phyloP scores from a whole-genome alignment of 352 stramenopile species.

The Globisporangium heterothallicum region DNA sequence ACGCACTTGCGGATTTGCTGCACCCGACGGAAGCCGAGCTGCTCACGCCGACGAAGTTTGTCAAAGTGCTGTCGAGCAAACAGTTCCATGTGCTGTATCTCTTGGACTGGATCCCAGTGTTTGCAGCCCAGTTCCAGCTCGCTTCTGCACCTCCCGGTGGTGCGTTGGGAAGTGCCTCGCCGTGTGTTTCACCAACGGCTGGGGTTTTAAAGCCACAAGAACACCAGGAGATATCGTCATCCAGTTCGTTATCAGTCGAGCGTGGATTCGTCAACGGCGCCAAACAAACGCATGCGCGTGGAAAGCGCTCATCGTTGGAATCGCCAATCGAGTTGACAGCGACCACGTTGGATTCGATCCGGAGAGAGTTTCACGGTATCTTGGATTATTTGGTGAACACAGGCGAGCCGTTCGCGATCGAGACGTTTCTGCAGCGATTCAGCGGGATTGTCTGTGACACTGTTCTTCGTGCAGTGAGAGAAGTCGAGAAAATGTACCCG shows the following conservation, averaged over 20 bases:
- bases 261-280: no score
- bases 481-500: background rate
- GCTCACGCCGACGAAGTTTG: constrained; percentile 19
- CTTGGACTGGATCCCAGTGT: constrained; percentile 32
- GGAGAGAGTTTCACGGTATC: constrained; percentile 4
- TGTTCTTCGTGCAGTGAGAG: background rate
- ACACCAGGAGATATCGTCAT: background rate
- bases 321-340: background rate
- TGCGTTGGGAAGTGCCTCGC: background rate
- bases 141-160: constrained; percentile 7
- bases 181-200: constrained; percentile 1
- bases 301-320: constrained; percentile 1
- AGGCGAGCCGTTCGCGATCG: constrained; percentile 2
- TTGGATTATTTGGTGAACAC: constrained; percentile 10
- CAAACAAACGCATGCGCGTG: no score
- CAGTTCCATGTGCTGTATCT: constrained; percentile 16
- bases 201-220: background rate
- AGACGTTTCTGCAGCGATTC: constrained; percentile 13
- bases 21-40: constrained; percentile 8
- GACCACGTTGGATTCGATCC: background rate
- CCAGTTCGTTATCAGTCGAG: no score
- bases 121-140: constrained; percentile 21
- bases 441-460: background rate
- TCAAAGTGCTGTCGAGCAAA: constrained; percentile 15
- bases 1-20: constrained; percentile 16